Evolutionary conservation across 176 grass and related monocot species (phyloP).

Genomic region (Triticum timopheevii): DNA sequence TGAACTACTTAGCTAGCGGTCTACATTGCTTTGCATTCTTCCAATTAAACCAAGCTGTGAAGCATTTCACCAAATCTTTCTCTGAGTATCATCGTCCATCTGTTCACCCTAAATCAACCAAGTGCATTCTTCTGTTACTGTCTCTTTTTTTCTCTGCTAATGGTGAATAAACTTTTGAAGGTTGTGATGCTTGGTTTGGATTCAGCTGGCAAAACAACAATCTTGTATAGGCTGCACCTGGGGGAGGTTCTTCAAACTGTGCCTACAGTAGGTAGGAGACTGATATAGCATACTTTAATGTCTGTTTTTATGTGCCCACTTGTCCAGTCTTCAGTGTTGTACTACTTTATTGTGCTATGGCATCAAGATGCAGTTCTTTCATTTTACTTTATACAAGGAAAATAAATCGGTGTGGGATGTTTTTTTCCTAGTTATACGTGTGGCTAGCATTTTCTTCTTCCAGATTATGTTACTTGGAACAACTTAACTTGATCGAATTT

Average conservation of each 20-base stretch:
- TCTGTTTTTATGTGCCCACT: neutral
- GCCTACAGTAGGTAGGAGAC: constrained; percentile 73
- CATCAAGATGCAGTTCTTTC: neutral
- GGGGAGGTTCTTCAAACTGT: constrained; percentile 91
- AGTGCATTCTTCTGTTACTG: neutral
- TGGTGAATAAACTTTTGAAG: constrained; percentile 35
- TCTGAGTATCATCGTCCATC: neutral
- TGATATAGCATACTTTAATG: neutral
- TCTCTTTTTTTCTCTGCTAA: constrained; percentile 13
- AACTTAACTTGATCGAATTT: neutral
- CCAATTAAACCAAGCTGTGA: neutral
- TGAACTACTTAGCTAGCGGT: neutral
- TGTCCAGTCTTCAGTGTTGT: neutral
- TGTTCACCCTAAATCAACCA: neutral
- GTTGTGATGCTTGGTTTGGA: constrained; percentile 97
- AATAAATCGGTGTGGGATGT: neutral
- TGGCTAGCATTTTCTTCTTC: neutral
- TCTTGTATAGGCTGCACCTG: constrained; percentile 84
- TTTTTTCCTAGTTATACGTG: neutral
- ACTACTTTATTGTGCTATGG: neutral
- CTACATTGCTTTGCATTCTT: neutral
- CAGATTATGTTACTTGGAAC: neutral
- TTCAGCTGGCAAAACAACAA: constrained; percentile 89
- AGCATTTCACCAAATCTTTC: neutral
- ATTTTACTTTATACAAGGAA: neutral